Conservation (phyloP, 768 basidiomycete species). For the Leccinum imitatum region DNA sequence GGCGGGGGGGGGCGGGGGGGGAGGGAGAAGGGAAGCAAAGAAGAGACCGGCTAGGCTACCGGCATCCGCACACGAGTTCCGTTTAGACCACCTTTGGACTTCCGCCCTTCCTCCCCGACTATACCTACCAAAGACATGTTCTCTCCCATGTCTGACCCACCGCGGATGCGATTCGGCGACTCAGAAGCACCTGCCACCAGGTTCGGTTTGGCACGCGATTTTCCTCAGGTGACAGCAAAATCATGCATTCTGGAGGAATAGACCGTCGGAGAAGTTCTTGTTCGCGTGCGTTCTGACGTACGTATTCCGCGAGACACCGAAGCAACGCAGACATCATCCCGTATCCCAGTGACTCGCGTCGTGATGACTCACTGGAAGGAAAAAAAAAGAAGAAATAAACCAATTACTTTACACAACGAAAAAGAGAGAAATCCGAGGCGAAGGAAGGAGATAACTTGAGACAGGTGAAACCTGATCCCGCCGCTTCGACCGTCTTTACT, state of each 20-base stretch:
- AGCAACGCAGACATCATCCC: neutral
- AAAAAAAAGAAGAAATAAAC: neutral
- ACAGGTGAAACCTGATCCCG: slow-evolving; percentile 7
- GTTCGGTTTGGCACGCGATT: neutral
- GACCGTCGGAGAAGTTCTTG: neutral
- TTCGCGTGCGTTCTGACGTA: neutral
- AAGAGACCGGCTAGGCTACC: neutral
- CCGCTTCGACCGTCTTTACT: neutral
- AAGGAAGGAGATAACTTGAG: neutral
- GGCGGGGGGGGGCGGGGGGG: neutral
- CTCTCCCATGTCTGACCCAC: slow-evolving; percentile 6
- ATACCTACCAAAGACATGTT: too few species aligned
- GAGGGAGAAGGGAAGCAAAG: neutral
- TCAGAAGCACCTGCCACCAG: slow-evolving; percentile 5
- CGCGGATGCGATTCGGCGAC: neutral
- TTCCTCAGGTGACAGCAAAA: neutral
- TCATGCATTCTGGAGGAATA: neutral
- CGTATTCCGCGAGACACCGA: neutral
- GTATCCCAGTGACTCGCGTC: neutral
- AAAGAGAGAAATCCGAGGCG: neutral
- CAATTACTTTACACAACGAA: neutral
- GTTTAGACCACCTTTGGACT: neutral
- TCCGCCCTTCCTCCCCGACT: neutral
- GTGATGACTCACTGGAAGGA: neutral
- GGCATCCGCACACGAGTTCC: neutral